phyloP scores from a whole-genome alignment of 1,139 yeast genomes.

The Blastobotrys serpentis region DNA sequence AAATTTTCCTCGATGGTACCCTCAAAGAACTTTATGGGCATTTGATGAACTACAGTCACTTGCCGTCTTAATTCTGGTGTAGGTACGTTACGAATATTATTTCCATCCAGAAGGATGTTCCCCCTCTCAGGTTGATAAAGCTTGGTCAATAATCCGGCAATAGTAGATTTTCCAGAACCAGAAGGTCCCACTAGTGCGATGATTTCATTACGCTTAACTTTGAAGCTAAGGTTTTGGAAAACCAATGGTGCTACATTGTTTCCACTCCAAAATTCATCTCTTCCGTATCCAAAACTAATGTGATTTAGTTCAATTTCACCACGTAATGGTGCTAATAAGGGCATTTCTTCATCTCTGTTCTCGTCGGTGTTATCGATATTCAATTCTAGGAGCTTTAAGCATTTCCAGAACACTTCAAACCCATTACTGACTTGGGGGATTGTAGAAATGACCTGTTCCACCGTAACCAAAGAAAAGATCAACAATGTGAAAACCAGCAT shows the following conservation, averaged over 20 bases:
- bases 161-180: conserved; percentile 87
- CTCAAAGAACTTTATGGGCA: conserved; percentile 67
- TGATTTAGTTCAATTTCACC: conserved; percentile 44
- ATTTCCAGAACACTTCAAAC: conserved; percentile 36
- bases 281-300: conserved; percentile 49
- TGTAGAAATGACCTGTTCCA: conserved; percentile 57
- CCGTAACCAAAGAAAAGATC: conserved; percentile 67
- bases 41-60: conserved; percentile 82
- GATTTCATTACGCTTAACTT: conserved; percentile 60
- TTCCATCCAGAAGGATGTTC: conserved; percentile 58
- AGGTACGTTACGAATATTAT: conserved; percentile 56
- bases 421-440: conserved; percentile 80
- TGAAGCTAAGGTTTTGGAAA: conserved; percentile 36
- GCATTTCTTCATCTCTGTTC: conserved; percentile 12
- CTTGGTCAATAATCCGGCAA: conserved; percentile 65
- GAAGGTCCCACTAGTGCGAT: conserved; percentile 88
- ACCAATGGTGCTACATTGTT: conserved; percentile 1
- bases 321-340: conserved; percentile 13
- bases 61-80: conserved; percentile 61
- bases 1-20: conserved; percentile 78
- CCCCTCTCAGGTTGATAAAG: conserved; percentile 62
- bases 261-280: not conserved
- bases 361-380: conserved; percentile 36
- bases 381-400: conserved; percentile 47
- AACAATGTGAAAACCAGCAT: conserved; percentile 71